phyloP scores from a whole-genome alignment of 1,284 basidiomycete genomes.

The Leccinum fuscescens region DNA sequence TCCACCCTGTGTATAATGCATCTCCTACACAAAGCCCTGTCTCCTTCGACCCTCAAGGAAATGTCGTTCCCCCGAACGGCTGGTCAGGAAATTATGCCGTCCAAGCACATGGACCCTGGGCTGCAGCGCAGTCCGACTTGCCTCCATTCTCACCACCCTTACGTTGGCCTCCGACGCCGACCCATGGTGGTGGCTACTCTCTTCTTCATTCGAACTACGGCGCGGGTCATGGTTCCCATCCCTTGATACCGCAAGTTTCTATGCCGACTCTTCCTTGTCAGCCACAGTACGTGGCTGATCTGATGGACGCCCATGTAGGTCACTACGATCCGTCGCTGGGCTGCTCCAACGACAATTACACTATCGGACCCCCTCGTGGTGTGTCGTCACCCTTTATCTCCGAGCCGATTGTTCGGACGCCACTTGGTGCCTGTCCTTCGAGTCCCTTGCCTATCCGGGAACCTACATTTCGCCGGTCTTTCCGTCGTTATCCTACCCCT shows the following conservation, averaged over 20 bases:
- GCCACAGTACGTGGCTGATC: not conserved
- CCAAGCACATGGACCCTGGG: not conserved
- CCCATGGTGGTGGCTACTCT: not conserved
- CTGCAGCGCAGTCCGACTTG: not conserved
- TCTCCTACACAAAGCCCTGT: not conserved
- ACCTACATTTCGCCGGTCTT: not conserved
- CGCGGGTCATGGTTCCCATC: not conserved
- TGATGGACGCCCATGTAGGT: constrained; percentile 7
- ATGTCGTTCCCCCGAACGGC: not conserved
- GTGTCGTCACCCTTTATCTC: not conserved
- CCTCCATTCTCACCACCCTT: not conserved
- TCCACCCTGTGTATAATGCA: not conserved
- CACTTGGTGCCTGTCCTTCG: not conserved
- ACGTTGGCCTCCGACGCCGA: not conserved
- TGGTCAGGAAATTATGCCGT: not conserved
- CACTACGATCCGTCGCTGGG: not conserved
- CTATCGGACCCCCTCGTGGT: not conserved
- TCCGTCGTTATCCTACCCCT: not conserved
- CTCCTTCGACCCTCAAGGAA: not conserved
- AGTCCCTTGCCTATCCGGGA: not conserved
- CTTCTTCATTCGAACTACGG: not conserved
- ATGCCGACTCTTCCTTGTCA: constrained; percentile 4
- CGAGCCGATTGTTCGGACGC: constrained; percentile 9
- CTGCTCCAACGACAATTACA: not conserved
- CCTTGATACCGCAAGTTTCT: constrained; percentile 5